Evolutionary conservation across 2,329 filamentous ascomycete species (phyloP).

Genomic region (Monilinia polystroma): DNA sequence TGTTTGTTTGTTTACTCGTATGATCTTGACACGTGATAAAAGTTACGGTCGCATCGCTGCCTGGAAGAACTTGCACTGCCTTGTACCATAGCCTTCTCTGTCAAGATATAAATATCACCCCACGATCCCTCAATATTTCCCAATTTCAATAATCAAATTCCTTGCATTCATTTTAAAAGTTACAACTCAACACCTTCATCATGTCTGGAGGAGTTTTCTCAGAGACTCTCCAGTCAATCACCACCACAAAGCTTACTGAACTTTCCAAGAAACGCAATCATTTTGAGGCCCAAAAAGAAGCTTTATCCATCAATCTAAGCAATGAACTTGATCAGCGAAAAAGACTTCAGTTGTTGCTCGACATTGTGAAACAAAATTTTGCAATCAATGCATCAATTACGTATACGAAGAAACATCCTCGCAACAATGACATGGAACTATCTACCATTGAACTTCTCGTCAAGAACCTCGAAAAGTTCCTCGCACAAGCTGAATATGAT

Average conservation of each 20-base stretch:
- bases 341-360: conserved; percentile 40
- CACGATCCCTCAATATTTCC: background rate
- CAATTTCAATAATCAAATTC: background rate
- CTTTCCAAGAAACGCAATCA: conserved; percentile 51
- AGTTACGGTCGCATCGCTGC: background rate
- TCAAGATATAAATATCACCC: background rate
- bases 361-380: conserved; percentile 38
- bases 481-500: conserved; percentile 54
- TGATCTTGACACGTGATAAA: background rate
- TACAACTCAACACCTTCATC: conserved; percentile 10
- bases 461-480: conserved; percentile 50
- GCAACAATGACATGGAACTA: conserved; percentile 24
- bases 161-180: background rate
- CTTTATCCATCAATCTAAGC: conserved; percentile 41
- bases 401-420: conserved; percentile 27
- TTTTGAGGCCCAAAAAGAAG: conserved; percentile 49
- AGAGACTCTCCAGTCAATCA: conserved; percentile 55
- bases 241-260: conserved; percentile 56
- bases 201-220: conserved; percentile 46
- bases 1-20: too few species aligned
- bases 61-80: conserved; percentile 5
- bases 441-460: conserved; percentile 31
- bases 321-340: conserved; percentile 41
- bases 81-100: background rate
- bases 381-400: conserved; percentile 30